Conservation (phyloP, 805 yeast species). For the Saturnispora gosingensis region DNA sequence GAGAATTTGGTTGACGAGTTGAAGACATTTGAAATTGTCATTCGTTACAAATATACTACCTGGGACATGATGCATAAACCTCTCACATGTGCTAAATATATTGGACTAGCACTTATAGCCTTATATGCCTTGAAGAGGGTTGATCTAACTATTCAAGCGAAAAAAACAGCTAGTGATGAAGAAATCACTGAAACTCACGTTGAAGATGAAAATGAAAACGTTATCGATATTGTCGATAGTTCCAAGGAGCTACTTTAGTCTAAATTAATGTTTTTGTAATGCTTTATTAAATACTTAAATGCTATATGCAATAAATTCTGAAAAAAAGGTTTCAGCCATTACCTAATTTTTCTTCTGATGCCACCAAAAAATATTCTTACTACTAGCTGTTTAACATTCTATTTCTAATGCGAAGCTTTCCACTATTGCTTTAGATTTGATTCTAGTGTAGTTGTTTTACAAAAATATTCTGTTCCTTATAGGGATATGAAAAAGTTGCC, state of each 20-base stretch:
- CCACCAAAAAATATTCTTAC: background rate
- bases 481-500: too few relatives aligned
- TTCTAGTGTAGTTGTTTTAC: too few relatives aligned
- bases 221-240: background rate
- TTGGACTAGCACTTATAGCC: slow-evolving; percentile 51
- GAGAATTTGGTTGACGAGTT: slow-evolving; percentile 63
- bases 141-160: slow-evolving; percentile 29
- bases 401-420: too few relatives aligned
- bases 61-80: slow-evolving; percentile 56
- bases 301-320: background rate
- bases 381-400: too few relatives aligned
- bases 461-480: too few relatives aligned
- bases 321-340: background rate
- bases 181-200: background rate
- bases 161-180: background rate
- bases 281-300: background rate
- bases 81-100: slow-evolving; percentile 48
- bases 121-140: slow-evolving; percentile 40
- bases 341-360: background rate
- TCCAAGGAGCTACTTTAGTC: background rate
- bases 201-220: background rate
- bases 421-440: too few relatives aligned
- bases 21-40: slow-evolving; percentile 42
- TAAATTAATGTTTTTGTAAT: background rate
- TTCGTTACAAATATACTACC: slow-evolving; percentile 54